A percentile compares a stretch with the other conserved stretches of the same genome.
phyloP scores from a whole-genome alignment of 768 basidiomycete species.

The Russula lepida region DNA sequence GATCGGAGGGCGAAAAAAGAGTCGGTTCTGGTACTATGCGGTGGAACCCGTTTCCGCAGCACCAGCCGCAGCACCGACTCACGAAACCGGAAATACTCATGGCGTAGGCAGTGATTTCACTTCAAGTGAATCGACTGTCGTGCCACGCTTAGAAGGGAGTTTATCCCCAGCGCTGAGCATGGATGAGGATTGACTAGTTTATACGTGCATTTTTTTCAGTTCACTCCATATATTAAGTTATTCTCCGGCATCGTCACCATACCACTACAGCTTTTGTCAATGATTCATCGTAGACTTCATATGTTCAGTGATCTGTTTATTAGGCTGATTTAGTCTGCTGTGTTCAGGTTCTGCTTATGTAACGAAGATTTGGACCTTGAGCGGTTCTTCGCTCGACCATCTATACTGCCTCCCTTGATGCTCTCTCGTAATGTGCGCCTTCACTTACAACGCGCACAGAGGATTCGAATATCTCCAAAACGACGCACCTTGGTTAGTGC shows the following conservation, averaged over 20 bases:
- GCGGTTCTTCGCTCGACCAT: not conserved
- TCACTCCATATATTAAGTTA: slow-evolving; percentile 17
- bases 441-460: slow-evolving; percentile 6
- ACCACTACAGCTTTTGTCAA: slow-evolving; percentile 10
- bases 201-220: slow-evolving; percentile 12
- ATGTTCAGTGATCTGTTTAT: not conserved
- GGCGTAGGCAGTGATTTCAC: slow-evolving; percentile 15
- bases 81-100: not conserved
- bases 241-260: slow-evolving; percentile 11
- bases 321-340: not conserved
- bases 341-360: not conserved
- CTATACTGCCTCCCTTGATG: slow-evolving; percentile 14
- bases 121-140: slow-evolving; percentile 21
- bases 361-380: not conserved
- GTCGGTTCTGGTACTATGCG: slow-evolving; percentile 85
- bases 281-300: slow-evolving; percentile 9
- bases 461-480: not conserved
- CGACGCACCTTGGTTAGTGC: slow-evolving; percentile 21
- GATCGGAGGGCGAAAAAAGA: slow-evolving; percentile 72
- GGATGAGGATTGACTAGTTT: slow-evolving; percentile 25
- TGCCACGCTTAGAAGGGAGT: slow-evolving; percentile 34
- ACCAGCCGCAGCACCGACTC: not conserved
- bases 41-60: slow-evolving; percentile 54
- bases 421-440: slow-evolving; percentile 20
- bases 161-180: slow-evolving; percentile 36